Percentiles rank a stretch among this genome's conserved stretches.
Conservation (phyloP, 768 basidiomycete species). For the Leccinum longicurvipes region DNA sequence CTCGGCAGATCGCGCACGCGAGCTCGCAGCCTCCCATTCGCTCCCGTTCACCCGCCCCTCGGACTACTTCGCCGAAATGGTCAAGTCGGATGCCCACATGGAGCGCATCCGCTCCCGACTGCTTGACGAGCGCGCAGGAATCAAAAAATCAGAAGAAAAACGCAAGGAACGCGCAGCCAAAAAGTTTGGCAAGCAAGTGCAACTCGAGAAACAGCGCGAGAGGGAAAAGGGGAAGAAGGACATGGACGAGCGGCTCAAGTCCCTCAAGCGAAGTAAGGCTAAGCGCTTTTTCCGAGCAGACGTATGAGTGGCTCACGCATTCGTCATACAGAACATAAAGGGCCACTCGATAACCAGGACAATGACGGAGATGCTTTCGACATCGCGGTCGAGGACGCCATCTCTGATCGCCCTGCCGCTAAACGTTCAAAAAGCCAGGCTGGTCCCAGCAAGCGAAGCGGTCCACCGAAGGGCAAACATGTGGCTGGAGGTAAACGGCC, state of each 20-base stretch:
- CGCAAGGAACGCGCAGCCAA: slow-evolving; percentile 90
- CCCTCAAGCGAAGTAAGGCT: slow-evolving; percentile 78
- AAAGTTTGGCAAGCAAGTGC: slow-evolving; percentile 98
- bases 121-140: slow-evolving; percentile 81
- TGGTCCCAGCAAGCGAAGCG: slow-evolving; percentile 30
- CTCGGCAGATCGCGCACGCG: slow-evolving; percentile 68
- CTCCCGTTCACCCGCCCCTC: slow-evolving; percentile 87
- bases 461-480: slow-evolving; percentile 40
- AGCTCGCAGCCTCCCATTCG: slow-evolving; percentile 73
- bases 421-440: slow-evolving; percentile 43
- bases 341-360: slow-evolving; percentile 64
- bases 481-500: slow-evolving; percentile 27
- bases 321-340: slow-evolving; percentile 67
- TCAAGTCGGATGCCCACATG: slow-evolving; percentile 97
- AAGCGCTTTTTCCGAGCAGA: neutral
- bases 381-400: slow-evolving; percentile 86
- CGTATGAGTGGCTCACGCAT: neutral
- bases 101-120: slow-evolving; percentile 89
- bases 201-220: slow-evolving; percentile 91
- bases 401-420: slow-evolving; percentile 63
- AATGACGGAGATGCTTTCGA: slow-evolving; percentile 68
- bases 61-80: slow-evolving; percentile 99
- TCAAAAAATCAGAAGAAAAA: slow-evolving; percentile 91
- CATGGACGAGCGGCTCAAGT: slow-evolving; percentile 81
- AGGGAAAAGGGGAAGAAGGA: slow-evolving; percentile 88